Evolutionary conservation across 306 rosid species (phyloP).

Genomic region (Vicia faba): DNA sequence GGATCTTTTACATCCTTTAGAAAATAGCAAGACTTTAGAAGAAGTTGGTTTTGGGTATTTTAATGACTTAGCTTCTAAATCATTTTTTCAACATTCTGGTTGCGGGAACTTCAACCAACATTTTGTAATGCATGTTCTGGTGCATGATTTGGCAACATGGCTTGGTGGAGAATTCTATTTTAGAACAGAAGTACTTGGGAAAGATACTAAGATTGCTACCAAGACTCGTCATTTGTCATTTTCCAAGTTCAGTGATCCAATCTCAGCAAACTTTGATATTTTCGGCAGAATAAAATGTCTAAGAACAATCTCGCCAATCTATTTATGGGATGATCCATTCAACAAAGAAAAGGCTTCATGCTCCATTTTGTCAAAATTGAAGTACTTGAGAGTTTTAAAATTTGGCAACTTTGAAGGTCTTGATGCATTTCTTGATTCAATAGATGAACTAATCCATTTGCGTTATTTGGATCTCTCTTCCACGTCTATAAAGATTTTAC

Average conservation of each 20-base stretch:
- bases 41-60: conserved; percentile 14
- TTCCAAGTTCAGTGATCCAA: background rate
- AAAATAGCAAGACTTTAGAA: background rate
- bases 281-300: background rate
- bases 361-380: background rate
- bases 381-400: background rate
- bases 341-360: background rate
- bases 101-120: background rate
- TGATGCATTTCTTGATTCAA: background rate
- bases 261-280: background rate
- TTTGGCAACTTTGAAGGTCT: accelerated
- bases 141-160: conserved; percentile 8
- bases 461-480: background rate
- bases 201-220: background rate
- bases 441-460: background rate
- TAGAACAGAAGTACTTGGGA: background rate
- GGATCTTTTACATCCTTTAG: background rate
- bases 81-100: background rate
- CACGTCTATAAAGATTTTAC: background rate
- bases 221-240: conserved; percentile 21
- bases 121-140: conserved; percentile 6
- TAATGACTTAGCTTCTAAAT: conserved; percentile 11
- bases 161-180: background rate
- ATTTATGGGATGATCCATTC: accelerated
- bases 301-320: background rate